phyloP scores from a whole-genome alignment of 805 yeast species.

The Yarrowia porcina region DNA sequence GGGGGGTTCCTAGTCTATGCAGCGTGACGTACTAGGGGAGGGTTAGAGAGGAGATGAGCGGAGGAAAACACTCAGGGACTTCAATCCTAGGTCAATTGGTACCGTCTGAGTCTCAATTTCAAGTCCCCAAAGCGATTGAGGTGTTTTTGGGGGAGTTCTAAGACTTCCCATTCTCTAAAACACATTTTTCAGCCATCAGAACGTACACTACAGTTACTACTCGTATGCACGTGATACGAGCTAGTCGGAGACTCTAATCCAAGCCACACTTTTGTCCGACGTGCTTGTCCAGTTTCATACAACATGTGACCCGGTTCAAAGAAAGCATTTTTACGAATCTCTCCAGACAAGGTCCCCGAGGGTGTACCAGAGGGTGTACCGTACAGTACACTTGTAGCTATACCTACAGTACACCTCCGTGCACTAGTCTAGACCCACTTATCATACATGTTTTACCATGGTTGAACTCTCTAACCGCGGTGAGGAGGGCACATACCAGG shows the following conservation, averaged over 20 bases:
- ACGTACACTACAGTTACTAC: no score
- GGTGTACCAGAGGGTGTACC: no score
- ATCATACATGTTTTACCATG: slow-evolving; percentile 16
- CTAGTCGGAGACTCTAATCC: background rate
- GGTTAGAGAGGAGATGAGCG: no score
- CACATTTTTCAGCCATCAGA: no score
- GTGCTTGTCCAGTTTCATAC: background rate
- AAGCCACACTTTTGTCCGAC: background rate
- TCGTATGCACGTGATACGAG: background rate
- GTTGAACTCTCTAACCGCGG: slow-evolving; percentile 13
- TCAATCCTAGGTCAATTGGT: no score
- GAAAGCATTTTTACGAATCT: background rate
- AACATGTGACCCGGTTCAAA: background rate
- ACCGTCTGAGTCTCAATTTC: background rate
- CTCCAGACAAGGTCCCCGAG: no score
- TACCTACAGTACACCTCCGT: no score
- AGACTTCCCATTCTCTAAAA: no score
- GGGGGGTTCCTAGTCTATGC: background rate
- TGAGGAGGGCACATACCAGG: no score
- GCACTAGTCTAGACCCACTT: slow-evolving; percentile 21
- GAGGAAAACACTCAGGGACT: no score
- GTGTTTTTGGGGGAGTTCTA: no score
- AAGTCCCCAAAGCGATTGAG: background rate
- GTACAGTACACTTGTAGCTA: no score
- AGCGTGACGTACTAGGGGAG: background rate